Evolutionary conservation across 2,329 filamentous ascomycete genomes (phyloP).

Genomic region (Alternaria rosae): DNA sequence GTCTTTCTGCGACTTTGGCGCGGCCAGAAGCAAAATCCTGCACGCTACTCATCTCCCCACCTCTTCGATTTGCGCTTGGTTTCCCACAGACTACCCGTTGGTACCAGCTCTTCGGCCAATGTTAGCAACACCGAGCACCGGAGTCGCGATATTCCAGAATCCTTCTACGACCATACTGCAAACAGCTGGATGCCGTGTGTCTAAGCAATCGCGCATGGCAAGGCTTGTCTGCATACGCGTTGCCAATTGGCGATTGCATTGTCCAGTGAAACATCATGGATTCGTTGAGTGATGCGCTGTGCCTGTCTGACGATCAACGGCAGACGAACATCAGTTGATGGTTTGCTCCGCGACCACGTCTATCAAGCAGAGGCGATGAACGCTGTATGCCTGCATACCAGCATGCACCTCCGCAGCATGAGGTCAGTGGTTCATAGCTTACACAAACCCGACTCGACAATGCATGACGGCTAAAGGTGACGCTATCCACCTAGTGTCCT

Average conservation of each 20-base stretch:
- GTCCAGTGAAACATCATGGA: background rate
- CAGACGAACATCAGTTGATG: background rate
- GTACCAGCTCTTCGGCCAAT: slow-evolving; percentile 8
- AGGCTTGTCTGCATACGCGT: background rate
- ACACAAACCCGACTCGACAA: slow-evolving; percentile 18
- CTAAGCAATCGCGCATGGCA: slow-evolving; percentile 1
- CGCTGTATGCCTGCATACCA: slow-evolving; percentile 2
- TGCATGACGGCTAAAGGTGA: slow-evolving; percentile 21
- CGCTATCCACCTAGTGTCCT: slow-evolving; percentile 25
- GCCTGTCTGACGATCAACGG: background rate
- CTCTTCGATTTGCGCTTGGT: slow-evolving; percentile 12
- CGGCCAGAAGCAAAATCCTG: slow-evolving; percentile 37
- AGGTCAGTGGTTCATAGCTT: slow-evolving; percentile 15
- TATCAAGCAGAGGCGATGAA: background rate
- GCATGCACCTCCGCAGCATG: slow-evolving; percentile 12
- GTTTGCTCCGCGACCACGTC: background rate
- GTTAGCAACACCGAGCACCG: slow-evolving; percentile 3
- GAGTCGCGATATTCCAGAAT: slow-evolving; percentile 25
- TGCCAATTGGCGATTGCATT: background rate
- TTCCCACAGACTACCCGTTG: slow-evolving; percentile 15
- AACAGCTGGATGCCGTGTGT: background rate
- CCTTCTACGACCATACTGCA: slow-evolving; percentile 14
- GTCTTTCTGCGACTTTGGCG: slow-evolving; percentile 14
- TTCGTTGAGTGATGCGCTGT: background rate
- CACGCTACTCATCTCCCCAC: slow-evolving; percentile 13